Percentiles rank a stretch among this genome's conserved stretches.
These are phyloP conservation scores for Apiospora hydei DNA, from an alignment of 2,329 filamentous ascomycete genomes.

Conservation along the genomic window DNA sequence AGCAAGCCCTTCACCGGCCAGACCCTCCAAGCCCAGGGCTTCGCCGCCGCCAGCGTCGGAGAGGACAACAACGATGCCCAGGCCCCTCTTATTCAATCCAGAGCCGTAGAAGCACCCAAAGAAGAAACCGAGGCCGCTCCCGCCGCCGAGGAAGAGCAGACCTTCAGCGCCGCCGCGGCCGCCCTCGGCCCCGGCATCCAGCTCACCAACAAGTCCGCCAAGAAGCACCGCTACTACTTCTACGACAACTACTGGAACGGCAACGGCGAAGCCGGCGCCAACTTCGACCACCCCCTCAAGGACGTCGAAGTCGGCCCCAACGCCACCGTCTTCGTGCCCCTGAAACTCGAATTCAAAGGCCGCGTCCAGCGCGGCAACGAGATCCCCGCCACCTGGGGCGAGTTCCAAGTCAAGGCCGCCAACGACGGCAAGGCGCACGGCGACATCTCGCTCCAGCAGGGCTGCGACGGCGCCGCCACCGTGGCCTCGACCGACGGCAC, in stretches of 20 bases:
- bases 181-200: conserved; percentile 43
- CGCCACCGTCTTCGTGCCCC: conserved; percentile 40
- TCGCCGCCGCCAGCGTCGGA: conserved; percentile 22
- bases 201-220: conserved; percentile 45
- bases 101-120: neutral
- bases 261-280: conserved; percentile 46
- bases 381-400: conserved; percentile 48
- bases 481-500: conserved; percentile 47
- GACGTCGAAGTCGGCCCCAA: conserved; percentile 42
- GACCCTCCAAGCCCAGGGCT: conserved; percentile 25
- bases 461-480: conserved; percentile 47
- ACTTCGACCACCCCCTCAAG: conserved; percentile 48
- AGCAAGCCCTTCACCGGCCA: conserved; percentile 33
- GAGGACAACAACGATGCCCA: conserved; percentile 10
- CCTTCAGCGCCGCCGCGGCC: conserved; percentile 13
- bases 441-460: conserved; percentile 47
- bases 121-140: neutral
- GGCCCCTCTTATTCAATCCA: conserved; percentile 6
- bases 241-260: conserved; percentile 52
- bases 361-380: conserved; percentile 48
- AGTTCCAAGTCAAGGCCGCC: conserved; percentile 47
- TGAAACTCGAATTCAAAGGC: conserved; percentile 46
- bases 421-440: conserved; percentile 47
- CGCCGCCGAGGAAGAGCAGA: neutral
- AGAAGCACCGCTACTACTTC: conserved; percentile 46